phyloP scores from a whole-genome alignment of 1,139 yeast species.

The Candida sp. region DNA sequence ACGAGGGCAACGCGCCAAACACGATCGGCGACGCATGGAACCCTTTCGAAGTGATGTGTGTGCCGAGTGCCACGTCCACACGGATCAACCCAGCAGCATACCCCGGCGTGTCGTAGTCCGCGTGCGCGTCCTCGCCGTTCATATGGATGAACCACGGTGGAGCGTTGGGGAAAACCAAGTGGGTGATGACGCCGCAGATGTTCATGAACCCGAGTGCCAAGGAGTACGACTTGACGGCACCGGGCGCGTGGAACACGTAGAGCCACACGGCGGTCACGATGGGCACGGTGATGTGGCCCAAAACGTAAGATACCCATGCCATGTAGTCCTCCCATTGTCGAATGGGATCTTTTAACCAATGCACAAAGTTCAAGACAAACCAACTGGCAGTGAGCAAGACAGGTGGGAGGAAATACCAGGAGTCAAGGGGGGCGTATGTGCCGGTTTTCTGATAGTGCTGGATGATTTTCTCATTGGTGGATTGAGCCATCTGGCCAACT shows the following conservation, averaged over 20 bases:
- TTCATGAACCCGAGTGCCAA: slow-evolving; percentile 62
- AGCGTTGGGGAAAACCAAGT: slow-evolving; percentile 64
- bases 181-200: slow-evolving; percentile 62
- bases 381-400: slow-evolving; percentile 36
- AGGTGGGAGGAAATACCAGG: slow-evolving; percentile 31
- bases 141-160: slow-evolving; percentile 75
- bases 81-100: slow-evolving; percentile 73
- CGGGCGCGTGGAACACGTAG: slow-evolving; percentile 71
- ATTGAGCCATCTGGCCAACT: slow-evolving; percentile 6
- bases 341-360: slow-evolving; percentile 31
- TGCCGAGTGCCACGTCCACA: slow-evolving; percentile 65
- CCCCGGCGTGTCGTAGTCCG: slow-evolving; percentile 64
- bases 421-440: slow-evolving; percentile 18
- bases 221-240: slow-evolving; percentile 55
- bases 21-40: slow-evolving; percentile 72
- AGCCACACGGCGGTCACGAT: slow-evolving; percentile 66
- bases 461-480: slow-evolving; percentile 13
- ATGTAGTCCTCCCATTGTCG: slow-evolving; percentile 47
- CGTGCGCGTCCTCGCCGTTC: slow-evolving; percentile 56
- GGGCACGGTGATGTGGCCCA: slow-evolving; percentile 63
- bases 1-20: slow-evolving; percentile 72
- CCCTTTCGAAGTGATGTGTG: slow-evolving; percentile 63
- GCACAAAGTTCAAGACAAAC: slow-evolving; percentile 44
- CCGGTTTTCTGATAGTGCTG: slow-evolving; percentile 9
- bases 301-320: slow-evolving; percentile 66